Percentiles rank a stretch among this genome's conserved stretches.
phyloP scores from a whole-genome alignment of 1,284 basidiomycete genomes.

The Melanopsichium pennsylvanicum region DNA sequence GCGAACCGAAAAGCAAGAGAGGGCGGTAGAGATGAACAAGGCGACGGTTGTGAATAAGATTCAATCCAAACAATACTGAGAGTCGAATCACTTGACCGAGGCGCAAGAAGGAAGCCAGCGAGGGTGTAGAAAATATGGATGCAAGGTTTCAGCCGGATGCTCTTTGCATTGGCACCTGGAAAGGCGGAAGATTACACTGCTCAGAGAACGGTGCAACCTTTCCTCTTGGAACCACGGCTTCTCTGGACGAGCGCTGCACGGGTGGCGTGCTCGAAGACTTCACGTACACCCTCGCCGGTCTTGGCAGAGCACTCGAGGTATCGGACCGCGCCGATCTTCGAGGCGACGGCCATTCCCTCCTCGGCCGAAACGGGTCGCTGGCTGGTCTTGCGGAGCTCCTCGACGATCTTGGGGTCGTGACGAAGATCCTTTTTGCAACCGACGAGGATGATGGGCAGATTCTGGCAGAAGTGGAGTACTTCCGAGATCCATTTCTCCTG shows the following conservation, averaged over 20 bases:
- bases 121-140: too few relatives aligned
- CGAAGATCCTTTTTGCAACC: constrained; percentile 78
- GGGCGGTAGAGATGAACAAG: too few relatives aligned
- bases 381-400: constrained; percentile 65
- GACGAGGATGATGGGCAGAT: constrained; percentile 86
- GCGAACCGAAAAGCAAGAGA: too few relatives aligned
- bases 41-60: too few relatives aligned
- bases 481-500: constrained; percentile 98
- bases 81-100: too few relatives aligned
- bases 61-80: too few relatives aligned
- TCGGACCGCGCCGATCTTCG: constrained; percentile 85
- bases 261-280: constrained; percentile 90
- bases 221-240: constrained; percentile 66
- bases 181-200: not conserved
- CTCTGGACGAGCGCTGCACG: constrained; percentile 75
- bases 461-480: constrained; percentile 89
- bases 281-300: constrained; percentile 85
- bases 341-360: constrained; percentile 79
- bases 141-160: too few relatives aligned
- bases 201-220: constrained; percentile 72
- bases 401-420: constrained; percentile 66
- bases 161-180: too few relatives aligned
- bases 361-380: constrained; percentile 64
- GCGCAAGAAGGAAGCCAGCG: too few relatives aligned
- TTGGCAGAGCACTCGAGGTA: constrained; percentile 92